Conservation (phyloP, 495 filamentous ascomycete species). For the Apiosordaria backusii region DNA sequence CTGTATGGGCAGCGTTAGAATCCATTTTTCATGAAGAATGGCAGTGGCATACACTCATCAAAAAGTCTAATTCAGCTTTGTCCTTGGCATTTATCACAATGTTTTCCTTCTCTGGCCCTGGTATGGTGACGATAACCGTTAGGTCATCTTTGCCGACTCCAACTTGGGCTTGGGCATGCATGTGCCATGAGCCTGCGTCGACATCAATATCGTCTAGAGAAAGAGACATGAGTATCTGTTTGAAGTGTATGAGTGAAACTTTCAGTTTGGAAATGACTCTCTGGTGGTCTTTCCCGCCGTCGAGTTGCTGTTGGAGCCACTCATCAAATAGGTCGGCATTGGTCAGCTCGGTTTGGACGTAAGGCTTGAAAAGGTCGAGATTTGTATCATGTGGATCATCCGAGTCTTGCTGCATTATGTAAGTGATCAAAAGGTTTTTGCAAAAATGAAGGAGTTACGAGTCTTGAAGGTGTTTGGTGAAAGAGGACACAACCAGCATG, state of each 20-base stretch:
- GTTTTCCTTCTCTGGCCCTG: not conserved
- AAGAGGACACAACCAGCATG: not conserved
- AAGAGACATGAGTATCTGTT: not conserved
- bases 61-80: constrained; percentile 4
- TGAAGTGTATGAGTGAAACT: constrained; percentile 3
- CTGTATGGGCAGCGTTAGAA: not conserved
- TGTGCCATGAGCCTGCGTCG: not conserved
- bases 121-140: constrained; percentile 2
- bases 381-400: not conserved
- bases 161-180: no score
- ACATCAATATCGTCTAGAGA: not conserved
- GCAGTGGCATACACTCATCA: constrained; percentile 13
- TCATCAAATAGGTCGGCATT: constrained; percentile 12
- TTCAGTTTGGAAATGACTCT: constrained; percentile 8
- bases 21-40: not conserved
- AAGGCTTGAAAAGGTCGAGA: not conserved
- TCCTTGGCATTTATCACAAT: constrained; percentile 14
- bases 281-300: constrained; percentile 4
- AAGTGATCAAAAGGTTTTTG: not conserved
- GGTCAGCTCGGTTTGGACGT: constrained; percentile 11
- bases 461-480: not conserved
- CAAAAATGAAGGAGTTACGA: not conserved
- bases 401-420: not conserved
- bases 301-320: constrained; percentile 14
- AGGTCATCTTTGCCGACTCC: constrained; percentile 4